Evolutionary conservation across 495 filamentous ascomycete species (phyloP), one percentile per base, ranked within the genome.

Genomic region (Penicillium turbatum): DNA sequence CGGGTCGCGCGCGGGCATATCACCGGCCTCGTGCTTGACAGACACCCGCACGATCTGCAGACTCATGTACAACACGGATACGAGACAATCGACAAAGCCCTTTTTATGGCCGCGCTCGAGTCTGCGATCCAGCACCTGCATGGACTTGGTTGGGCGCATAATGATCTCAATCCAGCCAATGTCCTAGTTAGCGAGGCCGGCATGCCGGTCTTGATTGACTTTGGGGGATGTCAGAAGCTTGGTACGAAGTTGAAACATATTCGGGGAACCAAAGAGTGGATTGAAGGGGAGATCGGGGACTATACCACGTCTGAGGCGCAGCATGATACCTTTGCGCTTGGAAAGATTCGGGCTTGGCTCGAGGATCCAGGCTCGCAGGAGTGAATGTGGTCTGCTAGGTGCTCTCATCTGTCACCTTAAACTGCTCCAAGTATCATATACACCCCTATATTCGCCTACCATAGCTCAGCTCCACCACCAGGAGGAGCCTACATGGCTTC

Each of bases 91-190:
- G 47, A 55, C 9, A 66, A 56, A 42, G 31, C 31, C 12, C 16
- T 43, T 8, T 70, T 72, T 50, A 62, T 71, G 31, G 42, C 53
- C n/a, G 68, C 54, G 1, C 61, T 75, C 1, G 52, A 63, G 40
- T 66, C 63, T 29, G 64, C 62, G 16, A 54, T 73, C 11, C 13
- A 53, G 15, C 62, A 71, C 45, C 47, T 76, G 12, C 72, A 74
- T 48, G 29, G 45, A 2, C 59, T 68, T 16, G 70, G 72, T 12
- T 61, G 60, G 51, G 74, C 68, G 11, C 73, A 78, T 55, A 74
- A 75, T 50, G 67, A 72, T 44, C 38, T 77, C 30, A 64, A 62
- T 34, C 72, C 71, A 1, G 19, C 41, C 16, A 77, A 78, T 51
- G 60, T 75, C 43, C 50, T 78, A 42, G 44, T 77, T 4, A 55